Base-by-base conservation (phyloP, 2,329 filamentous ascomycete species). In the Monosporascus sp. region DNA sequence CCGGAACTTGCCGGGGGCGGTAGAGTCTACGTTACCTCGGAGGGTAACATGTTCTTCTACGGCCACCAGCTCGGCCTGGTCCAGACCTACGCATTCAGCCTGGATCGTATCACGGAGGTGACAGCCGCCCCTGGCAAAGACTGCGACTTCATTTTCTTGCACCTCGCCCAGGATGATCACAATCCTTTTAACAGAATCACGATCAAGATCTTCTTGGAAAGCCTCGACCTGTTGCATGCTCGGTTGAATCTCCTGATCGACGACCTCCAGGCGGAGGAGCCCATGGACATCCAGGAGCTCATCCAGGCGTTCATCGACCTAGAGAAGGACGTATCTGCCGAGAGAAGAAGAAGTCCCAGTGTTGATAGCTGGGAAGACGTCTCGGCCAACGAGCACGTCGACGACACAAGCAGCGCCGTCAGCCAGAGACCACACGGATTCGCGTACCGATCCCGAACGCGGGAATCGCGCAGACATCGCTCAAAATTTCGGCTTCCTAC, bases 51-150 rank as follows among this genome's bases (percentile, higher is more conserved):
- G 68, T 97, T 96, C 70, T 97, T 99, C 67, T 99, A 97, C 72
- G 95, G 92, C 63, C 89, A 97, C 65, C 89, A 97, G 66, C 85
- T 97, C 68, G 94, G 94, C 6, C 79, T 99, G 6, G 88, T 97
- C 1, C 79, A 96, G 37, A 89, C 93, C 1, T 93, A 91, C 49
- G 83, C 83, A 17, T 83, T 95, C 49, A 84, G 80, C 51, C 77
- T 99, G 53, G 81, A 86, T 51, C 85, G 81, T 48, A 90, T 99
- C 53, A 84, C 85, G 8, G 94, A 97, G 70, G 90, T 97, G 43
- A 97, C 91, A 24, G 89, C 89, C 38, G 91, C 91, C 2, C 87
- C 91, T 14, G 94, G 94, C 20, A 87, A 87, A 66, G 91, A 97
- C 63, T 96, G 91, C 66, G 94, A 99, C 71, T 96, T 92, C 68